phyloP scores from a whole-genome alignment of 2,329 filamentous ascomycete genomes.

The Daldinia sp. region DNA sequence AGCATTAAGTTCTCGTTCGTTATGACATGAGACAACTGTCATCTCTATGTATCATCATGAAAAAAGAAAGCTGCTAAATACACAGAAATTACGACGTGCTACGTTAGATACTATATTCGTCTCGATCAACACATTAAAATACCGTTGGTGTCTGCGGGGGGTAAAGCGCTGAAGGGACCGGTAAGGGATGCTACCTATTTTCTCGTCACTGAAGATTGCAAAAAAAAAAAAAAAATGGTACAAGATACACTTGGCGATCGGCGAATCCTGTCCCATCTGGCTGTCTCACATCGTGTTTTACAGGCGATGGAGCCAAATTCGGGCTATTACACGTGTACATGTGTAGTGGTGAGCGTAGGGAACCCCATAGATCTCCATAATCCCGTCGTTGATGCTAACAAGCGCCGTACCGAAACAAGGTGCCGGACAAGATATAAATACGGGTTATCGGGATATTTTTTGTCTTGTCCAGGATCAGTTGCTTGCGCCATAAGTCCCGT shows the following conservation, averaged over 20 bases:
- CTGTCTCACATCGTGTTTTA: conserved; percentile 35
- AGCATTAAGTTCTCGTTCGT: background rate
- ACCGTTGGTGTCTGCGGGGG: conserved; percentile 16
- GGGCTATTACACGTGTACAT: conserved; percentile 13
- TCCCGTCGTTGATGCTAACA: conserved; percentile 5
- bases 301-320: conserved; percentile 17
- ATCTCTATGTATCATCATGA: conserved; percentile 2
- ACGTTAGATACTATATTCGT: conserved; percentile 14
- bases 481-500: conserved; percentile 11
- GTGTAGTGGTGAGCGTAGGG: background rate
- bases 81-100: conserved; percentile 22
- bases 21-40: conserved; percentile 1
- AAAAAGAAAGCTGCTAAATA: background rate
- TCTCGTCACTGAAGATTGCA: background rate
- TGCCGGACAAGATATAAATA: background rate
- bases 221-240: conserved; percentile 11
- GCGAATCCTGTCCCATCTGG: conserved; percentile 25
- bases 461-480: background rate
- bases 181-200: too few relatives aligned
- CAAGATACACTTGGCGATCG: conserved; percentile 27
- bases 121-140: conserved; percentile 11
- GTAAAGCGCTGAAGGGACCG: too few relatives aligned
- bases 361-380: conserved; percentile 3
- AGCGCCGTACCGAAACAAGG: conserved; percentile 2
- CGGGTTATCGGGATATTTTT: background rate